Evolutionary conservation across 2,329 filamentous ascomycete genomes (phyloP), one percentile per base, ranked within the genome.

Genomic region (Colletotrichum acutatum): DNA sequence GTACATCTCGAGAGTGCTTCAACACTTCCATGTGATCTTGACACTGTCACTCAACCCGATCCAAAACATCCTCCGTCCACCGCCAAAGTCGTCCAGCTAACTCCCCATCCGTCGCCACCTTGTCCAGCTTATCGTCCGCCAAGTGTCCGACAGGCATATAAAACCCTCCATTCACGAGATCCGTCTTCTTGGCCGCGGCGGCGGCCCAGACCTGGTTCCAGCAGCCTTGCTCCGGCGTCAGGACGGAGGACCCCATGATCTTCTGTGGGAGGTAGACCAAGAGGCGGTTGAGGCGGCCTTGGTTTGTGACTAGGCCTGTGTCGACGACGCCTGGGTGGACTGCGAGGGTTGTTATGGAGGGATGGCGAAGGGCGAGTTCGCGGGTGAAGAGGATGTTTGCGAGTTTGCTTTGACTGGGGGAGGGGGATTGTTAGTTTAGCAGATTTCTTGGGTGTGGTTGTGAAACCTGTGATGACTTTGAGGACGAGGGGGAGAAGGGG

Each of bases 61-160:
- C 57, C 67, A 74, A 34, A 5, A 63, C 77, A 30, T 75, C 74
- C 46, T 80, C 76, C 9, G 83, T 84, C 82, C 83, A 85, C 26
- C 80, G 76, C 83, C 83, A 85, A 71, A 86, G 61, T 77, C 78
- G 75, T 63, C 76, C 78, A 1, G 78, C 81, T 64, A 84, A 65
- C 4, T 78, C 72, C 52, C 79, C 76, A 68, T 80, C 77, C 60
- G 37, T 62, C 16, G 71, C 71, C 49, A 75, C 76, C 46, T 76
- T 77, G 62, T 63, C 65, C n/a, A 71, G 71, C 58, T 77, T 76
- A 1, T 78, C 77, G 4, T 64, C 63, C 19, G 76, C 75, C 12
- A 65, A 46, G 61, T 74, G 72, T 0, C 77, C 79, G 7, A 81
- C 79, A 0, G 82, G 81, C 68, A 77, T 76, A 53, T 80, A 81